These are phyloP conservation scores for Prillingera fragicola DNA, from an alignment of 1,284 basidiomycete species.

Conservation along the genomic window DNA sequence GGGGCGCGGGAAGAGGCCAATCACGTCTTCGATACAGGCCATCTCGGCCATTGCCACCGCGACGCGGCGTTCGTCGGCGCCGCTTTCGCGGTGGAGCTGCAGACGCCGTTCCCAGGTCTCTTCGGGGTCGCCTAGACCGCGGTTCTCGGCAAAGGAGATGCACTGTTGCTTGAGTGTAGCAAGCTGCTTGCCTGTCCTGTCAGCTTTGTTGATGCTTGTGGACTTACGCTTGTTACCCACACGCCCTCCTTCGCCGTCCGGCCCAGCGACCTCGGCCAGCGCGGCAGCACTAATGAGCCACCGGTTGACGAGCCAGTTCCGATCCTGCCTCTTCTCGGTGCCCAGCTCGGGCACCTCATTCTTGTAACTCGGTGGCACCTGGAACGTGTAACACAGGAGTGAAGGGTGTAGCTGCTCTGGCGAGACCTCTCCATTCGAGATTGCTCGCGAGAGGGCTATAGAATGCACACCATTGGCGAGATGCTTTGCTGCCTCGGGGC, in stretches of 20 bases:
- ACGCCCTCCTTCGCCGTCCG: conserved; percentile 2
- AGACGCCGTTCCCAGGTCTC: conserved; percentile 19
- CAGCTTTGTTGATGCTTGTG: neutral
- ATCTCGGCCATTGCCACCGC: conserved; percentile 18
- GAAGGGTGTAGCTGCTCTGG: too few relatives aligned
- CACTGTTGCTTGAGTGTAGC: conserved; percentile 7
- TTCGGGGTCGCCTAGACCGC: conserved; percentile 19
- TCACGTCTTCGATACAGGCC: conserved; percentile 14
- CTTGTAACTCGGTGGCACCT: conserved; percentile 4
- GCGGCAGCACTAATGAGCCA: conserved; percentile 7
- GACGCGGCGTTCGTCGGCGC: conserved; percentile 11
- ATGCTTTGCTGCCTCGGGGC: too few relatives aligned
- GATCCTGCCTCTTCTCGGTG: conserved; percentile 10
- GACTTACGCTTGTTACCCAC: conserved; percentile 9
- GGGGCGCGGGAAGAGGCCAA: conserved; percentile 13
- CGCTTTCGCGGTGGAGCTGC: conserved; percentile 12
- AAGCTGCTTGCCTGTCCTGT: conserved; percentile 8
- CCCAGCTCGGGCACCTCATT: conserved; percentile 10
- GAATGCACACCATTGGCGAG: too few relatives aligned
- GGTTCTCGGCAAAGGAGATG: conserved; percentile 5
- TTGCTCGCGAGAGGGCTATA: too few relatives aligned
- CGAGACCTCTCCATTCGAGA: too few relatives aligned
- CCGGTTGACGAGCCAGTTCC: conserved; percentile 20
- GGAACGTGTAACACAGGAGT: conserved; percentile 1
- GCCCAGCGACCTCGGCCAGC: conserved; percentile 6